Base-by-base conservation (phyloP, 225 moss, liverwort and hornwort genomes). In the Ulota crispa region DNA sequence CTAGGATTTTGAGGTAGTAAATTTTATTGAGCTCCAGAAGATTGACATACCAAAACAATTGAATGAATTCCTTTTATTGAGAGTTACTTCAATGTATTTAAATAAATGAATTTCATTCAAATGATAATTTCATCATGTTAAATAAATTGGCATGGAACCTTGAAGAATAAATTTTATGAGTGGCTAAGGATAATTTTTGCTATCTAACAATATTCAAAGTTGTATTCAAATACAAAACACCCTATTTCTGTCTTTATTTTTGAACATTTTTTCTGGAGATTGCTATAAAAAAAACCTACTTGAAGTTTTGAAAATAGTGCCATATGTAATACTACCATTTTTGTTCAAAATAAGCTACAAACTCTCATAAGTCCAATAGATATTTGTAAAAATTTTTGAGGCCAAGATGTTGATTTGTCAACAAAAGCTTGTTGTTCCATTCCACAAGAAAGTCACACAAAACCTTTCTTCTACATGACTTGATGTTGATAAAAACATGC, bases 371-470 rank as follows among this genome's bases (percentile, higher is more conserved):
- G 0, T 23, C 0, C 28, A 41, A 23, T 2, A 15, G 4, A 41
- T 9, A 26, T 19, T 3, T 3, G 0, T 5, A 15, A 47, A 16
- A 47, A 47, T 4, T 16, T 47, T 47, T 47, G 47, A 47, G 1
- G 18, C 0, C 1, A 75, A 24, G 57, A 39, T 12, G 16, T 42
- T 19, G 11, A 5, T 15, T 14, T 20, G 31, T 0, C 11, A 28
- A 39, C 0, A 41, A 20, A 0, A 0, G 28, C 30, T 30, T 76
- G 0, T 4, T 76, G 23, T 19, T 20, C 2, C 0, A 23, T 23
- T 28, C 2, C 7, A 28, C 45, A 45, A 14, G 45, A 13, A 39
- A 45, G 13, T 14, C 45, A 45, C 45, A 50, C 50, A 50, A 50
- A 50, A 50, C 15, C 6, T 50, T 39, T 50, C 18, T 50, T 50